Evolutionary conservation across 2,329 filamentous ascomycete genomes (phyloP).

Genomic region (Emmonsiellopsis sp.): DNA sequence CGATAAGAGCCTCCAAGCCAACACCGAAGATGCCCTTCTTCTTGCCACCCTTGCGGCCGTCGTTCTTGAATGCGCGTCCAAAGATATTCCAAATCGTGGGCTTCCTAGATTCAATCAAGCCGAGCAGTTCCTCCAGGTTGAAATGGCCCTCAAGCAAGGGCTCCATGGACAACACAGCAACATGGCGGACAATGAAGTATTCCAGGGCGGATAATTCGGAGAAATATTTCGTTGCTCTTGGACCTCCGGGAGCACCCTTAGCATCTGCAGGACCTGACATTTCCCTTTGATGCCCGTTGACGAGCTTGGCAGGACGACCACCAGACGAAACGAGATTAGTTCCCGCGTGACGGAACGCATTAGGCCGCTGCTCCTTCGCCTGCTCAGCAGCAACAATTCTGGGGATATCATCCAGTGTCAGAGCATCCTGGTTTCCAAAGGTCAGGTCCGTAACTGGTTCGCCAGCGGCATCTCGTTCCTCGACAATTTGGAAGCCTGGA

Average conservation of each 20-base stretch:
- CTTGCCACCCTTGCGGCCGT: slow-evolving; percentile 60
- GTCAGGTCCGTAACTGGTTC: slow-evolving; percentile 69
- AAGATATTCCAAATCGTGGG: slow-evolving; percentile 98
- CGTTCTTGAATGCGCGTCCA: slow-evolving; percentile 88
- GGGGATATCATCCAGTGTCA: slow-evolving; percentile 93
- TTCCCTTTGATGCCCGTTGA: slow-evolving; percentile 61
- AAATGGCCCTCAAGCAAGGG: slow-evolving; percentile 84
- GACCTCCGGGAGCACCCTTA: slow-evolving; percentile 42
- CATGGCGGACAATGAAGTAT: slow-evolving; percentile 93
- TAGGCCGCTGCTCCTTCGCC: slow-evolving; percentile 78
- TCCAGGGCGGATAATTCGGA: slow-evolving; percentile 91
- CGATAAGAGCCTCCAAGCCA: slow-evolving; percentile 76
- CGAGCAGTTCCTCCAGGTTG: slow-evolving; percentile 83
- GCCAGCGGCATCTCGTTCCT: slow-evolving; percentile 62
- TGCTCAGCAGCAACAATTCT: slow-evolving; percentile 93
- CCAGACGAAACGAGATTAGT: slow-evolving; percentile 55
- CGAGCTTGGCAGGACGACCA: slow-evolving; percentile 55
- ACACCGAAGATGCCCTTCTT: slow-evolving; percentile 95
- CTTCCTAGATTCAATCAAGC: slow-evolving; percentile 87
- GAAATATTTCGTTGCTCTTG: slow-evolving; percentile 71
- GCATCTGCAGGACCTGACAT: slow-evolving; percentile 48
- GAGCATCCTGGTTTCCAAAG: slow-evolving; percentile 80
- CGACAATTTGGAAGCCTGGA: slow-evolving; percentile 65
- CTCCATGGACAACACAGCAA: slow-evolving; percentile 91
- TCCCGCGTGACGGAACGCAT: slow-evolving; percentile 66